Conservation (phyloP, 495 filamentous ascomycete species). For the Xylaria nigripes region DNA sequence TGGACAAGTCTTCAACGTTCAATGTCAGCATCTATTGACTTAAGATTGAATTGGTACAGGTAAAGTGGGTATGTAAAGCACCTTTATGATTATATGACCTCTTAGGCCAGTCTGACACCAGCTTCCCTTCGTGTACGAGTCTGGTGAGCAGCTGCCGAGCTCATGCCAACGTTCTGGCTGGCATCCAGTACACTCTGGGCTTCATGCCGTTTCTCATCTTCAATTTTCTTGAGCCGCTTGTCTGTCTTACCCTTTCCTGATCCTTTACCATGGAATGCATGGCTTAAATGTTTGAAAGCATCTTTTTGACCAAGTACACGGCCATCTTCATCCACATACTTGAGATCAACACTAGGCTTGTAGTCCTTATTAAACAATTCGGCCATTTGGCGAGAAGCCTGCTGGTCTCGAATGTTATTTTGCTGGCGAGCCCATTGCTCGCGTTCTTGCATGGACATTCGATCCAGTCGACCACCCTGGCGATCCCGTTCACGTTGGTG, state of each 20-base stretch:
- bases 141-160: constrained; percentile 63
- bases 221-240: constrained; percentile 93
- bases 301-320: constrained; percentile 85
- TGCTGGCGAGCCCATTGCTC: constrained; percentile 81
- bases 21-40: constrained; percentile 15
- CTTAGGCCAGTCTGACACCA: constrained; percentile 71
- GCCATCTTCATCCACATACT: constrained; percentile 82
- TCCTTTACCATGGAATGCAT: constrained; percentile 97
- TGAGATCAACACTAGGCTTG: constrained; percentile 80
- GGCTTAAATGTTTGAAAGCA: constrained; percentile 82
- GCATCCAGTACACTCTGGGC: constrained; percentile 73
- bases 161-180: constrained; percentile 76
- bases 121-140: constrained; percentile 82
- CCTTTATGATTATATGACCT: constrained; percentile 16
- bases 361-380: constrained; percentile 81
- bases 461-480: constrained; percentile 67
- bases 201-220: constrained; percentile 82
- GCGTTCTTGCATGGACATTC: constrained; percentile 81
- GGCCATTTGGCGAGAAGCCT: constrained; percentile 68
- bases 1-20: background rate
- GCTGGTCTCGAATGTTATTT: constrained; percentile 78
- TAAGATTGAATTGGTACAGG: constrained; percentile 17
- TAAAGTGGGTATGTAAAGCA: constrained; percentile 21
- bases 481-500: constrained; percentile 81
- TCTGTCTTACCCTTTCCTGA: constrained; percentile 97